Evolutionary conservation across 257 asterid genomes (phyloP), one percentile per base, ranked within the genome.

Genomic region (Nicotiana obtusifolia): DNA sequence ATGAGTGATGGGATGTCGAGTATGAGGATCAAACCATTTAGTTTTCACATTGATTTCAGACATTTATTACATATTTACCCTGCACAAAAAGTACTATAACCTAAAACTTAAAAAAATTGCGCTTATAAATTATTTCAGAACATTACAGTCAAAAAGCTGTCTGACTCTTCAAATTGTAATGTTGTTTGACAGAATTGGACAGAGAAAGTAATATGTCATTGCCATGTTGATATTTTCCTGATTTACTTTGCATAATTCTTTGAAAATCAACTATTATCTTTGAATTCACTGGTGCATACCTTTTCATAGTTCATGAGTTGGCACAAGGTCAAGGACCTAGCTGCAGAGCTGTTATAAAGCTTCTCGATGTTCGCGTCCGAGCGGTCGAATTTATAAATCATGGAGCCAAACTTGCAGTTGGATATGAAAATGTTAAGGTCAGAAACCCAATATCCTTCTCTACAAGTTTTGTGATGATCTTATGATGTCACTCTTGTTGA

Each of bases 341-440:
- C 76, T 87, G 93, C 83, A 85, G 67, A 88, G 97, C 97, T 84
- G 93, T 93, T 82, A 88, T 95, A 84, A 71, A 88, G 75, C 89
- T 95, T 86, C 89, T 86, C 30, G 86, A 88, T 77, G 88, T 97
- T 83, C 84, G 87, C 78, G 90, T 95, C 86, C 91, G 65, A 88
- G 90, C 92, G 35, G 86, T 92, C 80, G 87, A 87, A 57, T 95
- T 95, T 76, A 76, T 91, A 75, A 85, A 86, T 80, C 81, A 75
- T 76, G 94, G 97, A 80, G 87, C 90, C 81, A 90, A 87, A 86
- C 97, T 95, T 83, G 83, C 88, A 81, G 86, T 90, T 80, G 98
- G 94, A 86, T 90, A 91, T 83, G 89, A 88, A 88, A 90, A 91
- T 88, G 87, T 92, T 77, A 92, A 88, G 80, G 97, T 95, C 84